Percentiles rank a stretch among this genome's conserved stretches.
Conservation (phyloP, 306 rosid species). For the Cucurbita ficifolia region DNA sequence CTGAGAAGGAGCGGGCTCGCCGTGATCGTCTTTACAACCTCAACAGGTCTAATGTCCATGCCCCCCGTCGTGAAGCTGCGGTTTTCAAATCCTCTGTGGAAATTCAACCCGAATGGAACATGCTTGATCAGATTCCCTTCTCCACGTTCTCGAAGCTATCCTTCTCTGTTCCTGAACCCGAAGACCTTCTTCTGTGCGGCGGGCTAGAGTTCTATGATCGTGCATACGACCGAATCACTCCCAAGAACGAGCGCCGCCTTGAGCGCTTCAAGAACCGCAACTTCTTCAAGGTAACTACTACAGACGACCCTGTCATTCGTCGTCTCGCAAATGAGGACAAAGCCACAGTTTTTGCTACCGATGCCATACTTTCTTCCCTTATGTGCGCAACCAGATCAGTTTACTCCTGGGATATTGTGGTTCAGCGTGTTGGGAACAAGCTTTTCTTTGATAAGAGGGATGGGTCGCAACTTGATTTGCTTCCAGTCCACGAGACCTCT, state of each 20-base stretch:
- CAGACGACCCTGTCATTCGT: slow-evolving; percentile 79
- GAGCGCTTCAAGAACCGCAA: slow-evolving; percentile 76
- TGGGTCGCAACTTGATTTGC: slow-evolving; percentile 83
- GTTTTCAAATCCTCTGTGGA: slow-evolving; percentile 75
- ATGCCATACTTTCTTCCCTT: slow-evolving; percentile 64
- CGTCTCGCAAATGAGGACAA: slow-evolving; percentile 77
- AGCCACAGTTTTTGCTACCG: slow-evolving; percentile 73
- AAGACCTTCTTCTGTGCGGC: slow-evolving; percentile 68
- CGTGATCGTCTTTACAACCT: slow-evolving; percentile 65
- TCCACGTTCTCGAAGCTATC: slow-evolving; percentile 85
- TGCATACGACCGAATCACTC: slow-evolving; percentile 47
- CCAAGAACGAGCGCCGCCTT: slow-evolving; percentile 72
- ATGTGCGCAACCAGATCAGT: slow-evolving; percentile 93
- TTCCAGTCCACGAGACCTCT: slow-evolving; percentile 81
- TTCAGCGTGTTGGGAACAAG: slow-evolving; percentile 85
- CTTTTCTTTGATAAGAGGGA: slow-evolving; percentile 79
- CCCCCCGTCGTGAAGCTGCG: slow-evolving; percentile 66
- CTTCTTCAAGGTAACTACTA: slow-evolving; percentile 82
- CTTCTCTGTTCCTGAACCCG: slow-evolving; percentile 66
- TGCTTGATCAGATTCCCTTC: slow-evolving; percentile 88
- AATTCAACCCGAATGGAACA: slow-evolving; percentile 91
- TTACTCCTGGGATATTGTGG: slow-evolving; percentile 83
- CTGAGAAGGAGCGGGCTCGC: slow-evolving; percentile 84
- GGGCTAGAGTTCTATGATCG: slow-evolving; percentile 75
- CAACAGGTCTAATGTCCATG: slow-evolving; percentile 57